A percentile compares a stretch with the other conserved stretches of the same genome.
Conservation (phyloP, 2,329 filamentous ascomycete species). For the Aspergillus alliaceus region DNA sequence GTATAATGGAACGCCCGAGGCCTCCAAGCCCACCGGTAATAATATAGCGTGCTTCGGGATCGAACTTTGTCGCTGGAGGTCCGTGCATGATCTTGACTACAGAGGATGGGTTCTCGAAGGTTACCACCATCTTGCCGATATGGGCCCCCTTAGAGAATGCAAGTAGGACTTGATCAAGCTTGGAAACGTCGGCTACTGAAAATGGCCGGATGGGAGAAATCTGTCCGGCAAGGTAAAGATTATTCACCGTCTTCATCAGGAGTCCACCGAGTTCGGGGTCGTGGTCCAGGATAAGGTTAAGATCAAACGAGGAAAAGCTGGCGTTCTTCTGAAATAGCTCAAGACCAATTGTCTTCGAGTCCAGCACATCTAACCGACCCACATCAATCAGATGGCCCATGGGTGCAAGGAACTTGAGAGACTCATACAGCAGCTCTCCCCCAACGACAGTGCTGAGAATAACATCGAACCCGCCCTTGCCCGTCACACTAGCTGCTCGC, state of each 20-base stretch:
- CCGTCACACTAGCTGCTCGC: no score
- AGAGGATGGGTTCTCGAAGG: neutral
- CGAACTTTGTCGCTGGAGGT: neutral
- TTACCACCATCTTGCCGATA: neutral
- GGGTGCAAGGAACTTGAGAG: neutral
- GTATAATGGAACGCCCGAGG: neutral
- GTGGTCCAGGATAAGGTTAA: neutral
- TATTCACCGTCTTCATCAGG: no score
- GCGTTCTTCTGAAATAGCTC: neutral
- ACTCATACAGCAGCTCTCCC: neutral
- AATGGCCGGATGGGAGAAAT: no score
- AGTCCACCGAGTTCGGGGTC: neutral
- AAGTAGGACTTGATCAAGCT: no score
- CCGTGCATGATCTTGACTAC: neutral
- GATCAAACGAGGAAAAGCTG: neutral
- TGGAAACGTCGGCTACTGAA: no score
- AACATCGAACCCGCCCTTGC: neutral
- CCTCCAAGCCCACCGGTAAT: neutral
- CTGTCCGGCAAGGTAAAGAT: no score
- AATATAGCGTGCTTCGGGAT: neutral
- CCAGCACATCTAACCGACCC: neutral
- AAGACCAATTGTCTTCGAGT: neutral
- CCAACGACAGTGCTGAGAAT: neutral
- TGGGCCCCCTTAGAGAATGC: no score
- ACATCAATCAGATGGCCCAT: neutral